These are phyloP conservation scores for Trichophyton verrucosum DNA, from an alignment of 2,329 filamentous ascomycete genomes.

Conservation along the genomic window DNA sequence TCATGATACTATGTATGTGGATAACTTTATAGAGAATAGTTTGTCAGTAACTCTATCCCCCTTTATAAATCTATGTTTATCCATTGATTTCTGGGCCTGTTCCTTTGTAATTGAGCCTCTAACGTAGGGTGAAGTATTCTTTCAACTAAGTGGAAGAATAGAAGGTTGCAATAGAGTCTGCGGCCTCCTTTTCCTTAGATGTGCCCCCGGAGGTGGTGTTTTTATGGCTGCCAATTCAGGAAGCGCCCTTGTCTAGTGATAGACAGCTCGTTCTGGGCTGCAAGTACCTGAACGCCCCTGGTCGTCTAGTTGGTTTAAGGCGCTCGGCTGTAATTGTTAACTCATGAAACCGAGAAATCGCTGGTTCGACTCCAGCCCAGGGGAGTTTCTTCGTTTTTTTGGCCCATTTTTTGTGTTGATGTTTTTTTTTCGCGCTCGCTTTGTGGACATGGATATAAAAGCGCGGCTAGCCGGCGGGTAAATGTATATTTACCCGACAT, in stretches of 20 bases:
- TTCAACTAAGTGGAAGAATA: too few species aligned
- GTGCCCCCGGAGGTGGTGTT: background rate
- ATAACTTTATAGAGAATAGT: too few species aligned
- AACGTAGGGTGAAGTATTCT: too few species aligned
- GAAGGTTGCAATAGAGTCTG: too few species aligned
- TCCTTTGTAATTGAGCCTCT: too few species aligned
- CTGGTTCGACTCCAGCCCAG: constrained; percentile 9
- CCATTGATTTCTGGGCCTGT: too few species aligned
- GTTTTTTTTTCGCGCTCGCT: background rate
- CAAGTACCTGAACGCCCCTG: constrained; percentile 1
- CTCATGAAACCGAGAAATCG: constrained; percentile 4
- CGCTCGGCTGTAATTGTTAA: constrained; percentile 5
- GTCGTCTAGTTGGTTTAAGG: constrained; percentile 7
- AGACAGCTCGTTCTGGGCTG: background rate
- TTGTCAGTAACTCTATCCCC: too few species aligned
- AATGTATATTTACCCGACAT: background rate
- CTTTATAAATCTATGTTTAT: too few species aligned
- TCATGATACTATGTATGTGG: too few species aligned
- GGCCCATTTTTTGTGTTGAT: background rate
- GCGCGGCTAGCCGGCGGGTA: background rate
- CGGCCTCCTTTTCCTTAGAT: too few species aligned
- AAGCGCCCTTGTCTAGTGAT: background rate
- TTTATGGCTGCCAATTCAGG: background rate
- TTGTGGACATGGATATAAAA: background rate
- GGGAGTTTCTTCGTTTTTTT: constrained; percentile 7